Conservation (phyloP, 2,329 filamentous ascomycete genomes). For the Myrmaecium sp. region DNA sequence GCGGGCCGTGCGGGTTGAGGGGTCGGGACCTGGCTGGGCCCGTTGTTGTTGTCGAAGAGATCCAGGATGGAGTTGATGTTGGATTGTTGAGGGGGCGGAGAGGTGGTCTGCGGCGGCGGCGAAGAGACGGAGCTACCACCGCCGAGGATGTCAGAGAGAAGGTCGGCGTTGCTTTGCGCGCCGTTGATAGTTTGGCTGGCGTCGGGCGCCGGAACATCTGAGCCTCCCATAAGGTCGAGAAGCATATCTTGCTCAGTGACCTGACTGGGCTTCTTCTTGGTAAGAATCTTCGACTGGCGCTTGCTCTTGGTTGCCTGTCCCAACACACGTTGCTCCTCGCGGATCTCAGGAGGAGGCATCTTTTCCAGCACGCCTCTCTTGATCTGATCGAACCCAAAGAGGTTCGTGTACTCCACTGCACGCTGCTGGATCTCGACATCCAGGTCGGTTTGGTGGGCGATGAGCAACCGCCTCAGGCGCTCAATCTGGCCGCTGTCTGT, state of each 20-base stretch:
- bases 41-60: slow-evolving; percentile 60
- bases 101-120: slow-evolving; percentile 24
- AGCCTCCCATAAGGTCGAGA: slow-evolving; percentile 78
- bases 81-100: slow-evolving; percentile 17
- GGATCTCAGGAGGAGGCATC: slow-evolving; percentile 95
- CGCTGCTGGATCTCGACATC: slow-evolving; percentile 94
- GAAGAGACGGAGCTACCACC: slow-evolving; percentile 38
- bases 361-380: slow-evolving; percentile 83
- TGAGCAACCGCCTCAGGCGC: slow-evolving; percentile 61
- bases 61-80: slow-evolving; percentile 64
- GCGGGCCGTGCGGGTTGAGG: slow-evolving; percentile 20
- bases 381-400: slow-evolving; percentile 83
- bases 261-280: slow-evolving; percentile 60
- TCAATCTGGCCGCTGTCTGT: slow-evolving; percentile 74
- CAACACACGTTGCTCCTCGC: slow-evolving; percentile 81
- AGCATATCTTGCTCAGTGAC: slow-evolving; percentile 83
- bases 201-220: slow-evolving; percentile 42
- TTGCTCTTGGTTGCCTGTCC: slow-evolving; percentile 50
- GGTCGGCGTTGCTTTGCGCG: slow-evolving; percentile 60
- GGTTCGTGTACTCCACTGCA: slow-evolving; percentile 83
- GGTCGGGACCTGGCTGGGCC: slow-evolving; percentile 25
- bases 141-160: slow-evolving; percentile 82
- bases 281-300: slow-evolving; percentile 37
- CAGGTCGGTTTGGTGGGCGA: slow-evolving; percentile 65
- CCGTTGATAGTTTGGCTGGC: slow-evolving; percentile 38